Conservation (phyloP, 2,329 filamentous ascomycete genomes). For the Aspergillus intermedius region DNA sequence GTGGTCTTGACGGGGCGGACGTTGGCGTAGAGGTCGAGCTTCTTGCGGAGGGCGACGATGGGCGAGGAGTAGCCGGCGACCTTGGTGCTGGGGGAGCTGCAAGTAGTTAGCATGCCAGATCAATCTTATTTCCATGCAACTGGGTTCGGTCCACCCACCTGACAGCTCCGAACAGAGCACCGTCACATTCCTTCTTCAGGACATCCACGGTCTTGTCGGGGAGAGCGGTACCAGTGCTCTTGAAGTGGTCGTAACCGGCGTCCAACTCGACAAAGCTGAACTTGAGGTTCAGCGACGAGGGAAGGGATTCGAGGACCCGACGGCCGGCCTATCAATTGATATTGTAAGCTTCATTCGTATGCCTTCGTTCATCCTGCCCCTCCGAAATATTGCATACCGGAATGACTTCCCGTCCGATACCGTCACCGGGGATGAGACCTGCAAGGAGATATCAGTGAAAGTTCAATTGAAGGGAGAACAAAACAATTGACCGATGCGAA, state of each 20-base stretch:
- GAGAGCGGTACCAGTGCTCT: conserved; percentile 78
- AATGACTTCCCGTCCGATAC: conserved; percentile 97
- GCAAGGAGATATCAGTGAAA: conserved; percentile 12
- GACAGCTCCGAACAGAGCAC: conserved; percentile 92
- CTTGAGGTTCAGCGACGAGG: conserved; percentile 79
- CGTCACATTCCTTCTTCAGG: conserved; percentile 88
- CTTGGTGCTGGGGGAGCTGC: conserved; percentile 73
- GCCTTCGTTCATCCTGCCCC: background rate
- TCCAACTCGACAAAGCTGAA: conserved; percentile 93
- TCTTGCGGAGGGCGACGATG: conserved; percentile 93
- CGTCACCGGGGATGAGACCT: conserved; percentile 97
- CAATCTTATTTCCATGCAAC: background rate
- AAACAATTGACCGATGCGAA: conserved; percentile 57
- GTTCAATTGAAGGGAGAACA: conserved; percentile 1
- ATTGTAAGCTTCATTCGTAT: background rate
- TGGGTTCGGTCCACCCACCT: conserved; percentile 40
- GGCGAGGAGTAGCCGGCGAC: conserved; percentile 95
- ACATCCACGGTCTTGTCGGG: conserved; percentile 85
- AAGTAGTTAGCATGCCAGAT: background rate
- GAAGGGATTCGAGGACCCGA: conserved; percentile 85
- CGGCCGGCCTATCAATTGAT: conserved; percentile 59
- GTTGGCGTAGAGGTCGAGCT: conserved; percentile 92
- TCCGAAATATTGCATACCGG: conserved; percentile 47
- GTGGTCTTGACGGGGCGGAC: conserved; percentile 90
- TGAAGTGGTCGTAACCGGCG: conserved; percentile 89